Percentiles rank a stretch among this genome's conserved stretches.
Conservation (phyloP, 2,329 filamentous ascomycete genomes). For the Phaeosphaeria sp. region DNA sequence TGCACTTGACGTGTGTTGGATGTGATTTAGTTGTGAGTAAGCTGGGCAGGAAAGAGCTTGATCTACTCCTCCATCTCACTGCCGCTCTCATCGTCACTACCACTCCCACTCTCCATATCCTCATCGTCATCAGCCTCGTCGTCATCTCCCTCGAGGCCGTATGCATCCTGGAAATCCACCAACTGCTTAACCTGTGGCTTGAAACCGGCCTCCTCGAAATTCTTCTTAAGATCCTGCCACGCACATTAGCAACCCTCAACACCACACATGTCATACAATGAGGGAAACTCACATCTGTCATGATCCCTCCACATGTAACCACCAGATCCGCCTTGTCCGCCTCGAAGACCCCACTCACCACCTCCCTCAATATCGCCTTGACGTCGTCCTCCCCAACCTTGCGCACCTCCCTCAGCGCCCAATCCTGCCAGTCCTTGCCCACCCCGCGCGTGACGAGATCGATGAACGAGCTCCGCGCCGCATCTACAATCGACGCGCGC, state of each 20-base stretch:
- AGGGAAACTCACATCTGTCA: slow-evolving; percentile 75
- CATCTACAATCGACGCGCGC: slow-evolving; percentile 81
- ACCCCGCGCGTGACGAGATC: slow-evolving; percentile 79
- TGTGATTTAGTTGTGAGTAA: background rate
- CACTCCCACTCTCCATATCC: slow-evolving; percentile 64
- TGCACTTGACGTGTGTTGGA: background rate
- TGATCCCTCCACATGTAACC: slow-evolving; percentile 83
- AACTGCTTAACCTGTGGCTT: slow-evolving; percentile 76
- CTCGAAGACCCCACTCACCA: slow-evolving; percentile 81
- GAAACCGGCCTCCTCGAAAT: slow-evolving; percentile 79
- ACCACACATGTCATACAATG: background rate
- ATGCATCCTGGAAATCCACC: slow-evolving; percentile 85
- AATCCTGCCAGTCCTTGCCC: slow-evolving; percentile 76
- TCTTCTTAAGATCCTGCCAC: slow-evolving; percentile 72
- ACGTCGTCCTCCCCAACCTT: slow-evolving; percentile 79
- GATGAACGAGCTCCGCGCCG: slow-evolving; percentile 83
- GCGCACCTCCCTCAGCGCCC: slow-evolving; percentile 77
- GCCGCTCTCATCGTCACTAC: slow-evolving; percentile 31
- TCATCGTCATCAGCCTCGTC: slow-evolving; percentile 67
- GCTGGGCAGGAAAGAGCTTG: background rate
- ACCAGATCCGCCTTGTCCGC: slow-evolving; percentile 83
- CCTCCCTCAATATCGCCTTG: slow-evolving; percentile 72
- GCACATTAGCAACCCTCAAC: slow-evolving; percentile 5
- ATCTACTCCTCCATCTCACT: slow-evolving; percentile 29
- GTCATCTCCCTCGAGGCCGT: slow-evolving; percentile 73